phyloP scores from a whole-genome alignment of 257 asterid species.

The Nyctanthes arbortristis region DNA sequence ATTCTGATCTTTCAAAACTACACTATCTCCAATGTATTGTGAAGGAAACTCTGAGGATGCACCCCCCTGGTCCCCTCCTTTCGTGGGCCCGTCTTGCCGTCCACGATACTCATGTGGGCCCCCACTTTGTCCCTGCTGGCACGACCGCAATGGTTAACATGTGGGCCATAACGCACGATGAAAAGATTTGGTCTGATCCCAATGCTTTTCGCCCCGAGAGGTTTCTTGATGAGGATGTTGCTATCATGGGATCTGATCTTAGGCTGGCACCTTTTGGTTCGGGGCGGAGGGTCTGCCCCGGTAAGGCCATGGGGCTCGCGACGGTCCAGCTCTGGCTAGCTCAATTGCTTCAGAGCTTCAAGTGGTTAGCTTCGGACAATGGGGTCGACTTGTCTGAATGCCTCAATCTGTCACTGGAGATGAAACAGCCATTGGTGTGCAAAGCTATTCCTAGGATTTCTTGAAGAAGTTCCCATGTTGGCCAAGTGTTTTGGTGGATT shows the following conservation, averaged over 20 bases:
- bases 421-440: conserved; percentile 66
- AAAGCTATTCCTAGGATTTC: conserved; percentile 48
- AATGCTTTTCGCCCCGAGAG: conserved; percentile 56
- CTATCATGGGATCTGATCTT: conserved; percentile 69
- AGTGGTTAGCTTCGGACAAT: conserved; percentile 30
- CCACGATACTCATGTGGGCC: conserved; percentile 62
- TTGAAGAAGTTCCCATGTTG: conserved; percentile 6
- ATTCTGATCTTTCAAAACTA: conserved; percentile 57
- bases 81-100: conserved; percentile 82
- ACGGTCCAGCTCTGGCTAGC: conserved; percentile 73
- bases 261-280: conserved; percentile 76
- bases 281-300: conserved; percentile 79
- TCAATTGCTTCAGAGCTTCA: conserved; percentile 51
- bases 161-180: conserved; percentile 82
- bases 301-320: conserved; percentile 57
- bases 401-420: conserved; percentile 62
- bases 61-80: conserved; percentile 87
- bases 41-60: conserved; percentile 74
- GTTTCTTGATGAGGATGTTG: conserved; percentile 48
- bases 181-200: conserved; percentile 55
- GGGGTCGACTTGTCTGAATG: conserved; percentile 57
- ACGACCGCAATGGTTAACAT: conserved; percentile 91
- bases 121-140: conserved; percentile 59
- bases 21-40: conserved; percentile 64
- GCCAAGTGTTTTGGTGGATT: not conserved